Percentiles rank a stretch among this genome's conserved stretches.
phyloP scores from a whole-genome alignment of 2,329 filamentous ascomycete species.

The Fusarium agapanthi region DNA sequence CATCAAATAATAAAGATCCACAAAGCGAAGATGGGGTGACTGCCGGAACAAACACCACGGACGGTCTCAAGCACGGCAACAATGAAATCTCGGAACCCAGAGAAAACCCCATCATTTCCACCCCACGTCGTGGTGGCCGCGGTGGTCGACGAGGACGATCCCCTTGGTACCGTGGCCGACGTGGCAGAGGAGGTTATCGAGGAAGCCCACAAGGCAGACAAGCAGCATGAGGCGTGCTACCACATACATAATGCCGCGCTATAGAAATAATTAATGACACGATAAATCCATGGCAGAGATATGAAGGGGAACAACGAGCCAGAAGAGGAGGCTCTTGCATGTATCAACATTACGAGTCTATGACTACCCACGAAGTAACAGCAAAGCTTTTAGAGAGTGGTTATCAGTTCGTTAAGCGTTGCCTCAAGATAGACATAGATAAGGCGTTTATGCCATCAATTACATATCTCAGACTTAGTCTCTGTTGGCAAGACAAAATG shows the following conservation, averaged over 20 bases:
- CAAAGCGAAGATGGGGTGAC: not conserved
- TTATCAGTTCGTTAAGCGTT: not conserved
- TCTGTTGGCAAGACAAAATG: not conserved
- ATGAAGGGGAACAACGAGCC: not conserved
- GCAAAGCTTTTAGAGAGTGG: not conserved
- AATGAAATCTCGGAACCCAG: conserved; percentile 18
- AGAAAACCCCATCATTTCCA: not conserved
- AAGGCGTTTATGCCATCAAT: not conserved
- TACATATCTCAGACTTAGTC: not conserved
- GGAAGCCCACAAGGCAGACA: not conserved
- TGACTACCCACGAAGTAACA: not conserved
- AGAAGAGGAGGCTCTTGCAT: not conserved
- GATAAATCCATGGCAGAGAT: not conserved
- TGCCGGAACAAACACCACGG: not conserved
- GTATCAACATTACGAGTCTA: not conserved
- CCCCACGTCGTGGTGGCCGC: conserved; percentile 28
- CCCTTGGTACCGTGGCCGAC: conserved; percentile 41
- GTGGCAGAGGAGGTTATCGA: conserved; percentile 36
- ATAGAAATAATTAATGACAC: not conserved
- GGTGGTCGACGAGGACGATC: conserved; percentile 40
- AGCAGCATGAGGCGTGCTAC: not conserved
- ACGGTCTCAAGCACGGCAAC: not conserved
- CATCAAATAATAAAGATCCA: not conserved
- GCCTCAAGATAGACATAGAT: not conserved
- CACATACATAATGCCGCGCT: not conserved